phyloP scores from a whole-genome alignment of 495 filamentous ascomycete species.

The Podospora sp. region DNA sequence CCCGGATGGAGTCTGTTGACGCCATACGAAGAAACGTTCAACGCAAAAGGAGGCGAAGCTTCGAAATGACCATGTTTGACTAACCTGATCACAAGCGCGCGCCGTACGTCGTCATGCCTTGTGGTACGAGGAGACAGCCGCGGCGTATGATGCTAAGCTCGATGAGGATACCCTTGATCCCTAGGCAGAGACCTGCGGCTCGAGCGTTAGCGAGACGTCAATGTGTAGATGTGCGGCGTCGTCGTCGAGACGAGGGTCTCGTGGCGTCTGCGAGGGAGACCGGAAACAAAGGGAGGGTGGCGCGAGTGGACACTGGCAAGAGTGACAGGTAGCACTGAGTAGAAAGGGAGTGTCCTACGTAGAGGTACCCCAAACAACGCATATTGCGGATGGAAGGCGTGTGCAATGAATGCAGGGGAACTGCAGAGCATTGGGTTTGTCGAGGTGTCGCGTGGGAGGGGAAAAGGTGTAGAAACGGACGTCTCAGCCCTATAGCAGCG shows the following conservation, averaged over 20 bases:
- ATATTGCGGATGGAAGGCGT: not conserved
- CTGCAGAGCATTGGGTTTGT: not conserved
- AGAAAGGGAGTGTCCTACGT: not conserved
- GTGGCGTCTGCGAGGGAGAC: not conserved
- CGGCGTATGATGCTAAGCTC: not conserved
- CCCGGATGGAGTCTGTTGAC: not conserved
- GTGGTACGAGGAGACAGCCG: not conserved
- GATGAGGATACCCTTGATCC: not conserved
- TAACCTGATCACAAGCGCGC: not conserved
- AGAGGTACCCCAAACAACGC: not conserved
- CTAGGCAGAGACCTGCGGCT: not conserved
- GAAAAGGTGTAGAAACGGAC: not conserved
- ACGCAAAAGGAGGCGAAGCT: not conserved
- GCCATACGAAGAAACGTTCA: not conserved
- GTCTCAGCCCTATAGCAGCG: slow-evolving; percentile 12
- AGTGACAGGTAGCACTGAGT: not conserved
- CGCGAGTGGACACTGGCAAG: not conserved
- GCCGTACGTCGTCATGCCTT: slow-evolving; percentile 2
- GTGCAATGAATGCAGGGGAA: not conserved
- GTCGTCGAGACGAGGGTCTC: not conserved
- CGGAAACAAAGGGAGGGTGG: not conserved
- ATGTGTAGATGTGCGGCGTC: not conserved
- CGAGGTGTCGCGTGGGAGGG: not conserved
- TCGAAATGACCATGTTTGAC: not conserved
- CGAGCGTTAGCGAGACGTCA: not conserved